Evolutionary conservation across 768 basidiomycete species (phyloP), one percentile per base, ranked within the genome.

Genomic region (Trametes cinnabarina): DNA sequence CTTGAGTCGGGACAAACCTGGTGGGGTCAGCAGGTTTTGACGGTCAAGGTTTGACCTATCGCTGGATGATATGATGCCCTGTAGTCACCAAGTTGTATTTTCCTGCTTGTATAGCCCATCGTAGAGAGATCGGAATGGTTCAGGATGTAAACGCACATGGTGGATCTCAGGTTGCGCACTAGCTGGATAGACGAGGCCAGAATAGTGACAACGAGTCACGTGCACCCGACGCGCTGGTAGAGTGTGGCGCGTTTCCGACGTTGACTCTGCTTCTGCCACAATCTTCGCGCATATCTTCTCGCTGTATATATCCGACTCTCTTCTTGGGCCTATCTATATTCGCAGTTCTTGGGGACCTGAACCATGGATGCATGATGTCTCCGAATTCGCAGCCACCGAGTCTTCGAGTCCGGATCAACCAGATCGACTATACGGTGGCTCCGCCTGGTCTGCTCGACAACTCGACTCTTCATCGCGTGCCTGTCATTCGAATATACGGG

Each of bases 401-500:
- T 4, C 50, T 79, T 50, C 72, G 76, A 48, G 77, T 82, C 39
- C 76, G 74, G 61, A 72, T 82, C 56, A 79, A 79, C 51, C 76
- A 81, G 63, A 87, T 92, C 59, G 90, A 92, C 65, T 78, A 91
- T 66, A 73, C 74, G 41, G 71, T 90, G 37, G 73, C 74, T 26
- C 74, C 76, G 26, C 77, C 89, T 0, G 87, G 87, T 19, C 67
- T 74, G 23, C 80, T 92, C 40, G 90, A 92, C 71, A 84, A 85
- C 55, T 72, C 70, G 2, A 49, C 74, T 15, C 79, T 92, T 23
- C 79, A 79, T 11, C 79, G 76, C 25, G 87, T 89, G 20, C 96
- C 96, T 14, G 80, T 94, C 4, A 77, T 98, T 56, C 79, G 94
- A 51, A 87, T 99, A 47, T 98, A 85, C 70, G 97, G 96, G 14